A percentile compares a stretch with the other conserved stretches of the same genome.
Conservation (phyloP, 1,284 basidiomycete species). For the Ustilago crameri region DNA sequence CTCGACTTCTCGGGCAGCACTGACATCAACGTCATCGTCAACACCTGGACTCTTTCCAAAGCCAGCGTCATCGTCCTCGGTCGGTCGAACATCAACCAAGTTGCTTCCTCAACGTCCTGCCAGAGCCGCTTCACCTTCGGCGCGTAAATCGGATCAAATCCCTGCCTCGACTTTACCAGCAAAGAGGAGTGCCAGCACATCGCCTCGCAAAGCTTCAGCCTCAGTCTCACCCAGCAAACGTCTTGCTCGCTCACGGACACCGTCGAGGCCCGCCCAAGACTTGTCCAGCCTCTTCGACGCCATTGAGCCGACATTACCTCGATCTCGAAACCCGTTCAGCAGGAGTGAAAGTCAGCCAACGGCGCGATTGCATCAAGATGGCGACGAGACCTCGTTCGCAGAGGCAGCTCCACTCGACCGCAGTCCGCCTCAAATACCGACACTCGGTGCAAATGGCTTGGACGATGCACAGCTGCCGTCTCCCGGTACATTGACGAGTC, state of each 20-base stretch:
- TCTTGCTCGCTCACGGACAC: slow-evolving; percentile 27
- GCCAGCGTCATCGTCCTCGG: slow-evolving; percentile 11
- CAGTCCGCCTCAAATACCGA: slow-evolving; percentile 27
- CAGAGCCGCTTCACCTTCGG: slow-evolving; percentile 29
- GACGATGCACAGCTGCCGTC: slow-evolving; percentile 6
- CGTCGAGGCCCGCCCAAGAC: slow-evolving; percentile 39
- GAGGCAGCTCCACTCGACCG: slow-evolving; percentile 6
- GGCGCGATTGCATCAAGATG: slow-evolving; percentile 12
- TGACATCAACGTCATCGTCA: slow-evolving; percentile 9
- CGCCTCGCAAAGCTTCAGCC: slow-evolving; percentile 21
- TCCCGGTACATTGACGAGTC: slow-evolving; percentile 23
- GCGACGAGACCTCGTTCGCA: not conserved
- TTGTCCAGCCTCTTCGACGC: slow-evolving; percentile 40
- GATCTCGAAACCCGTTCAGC: slow-evolving; percentile 23
- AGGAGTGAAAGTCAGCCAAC: slow-evolving; percentile 42
- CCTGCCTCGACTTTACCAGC: slow-evolving; percentile 9
- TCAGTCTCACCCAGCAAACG: slow-evolving; percentile 31
- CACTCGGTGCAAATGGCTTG: slow-evolving; percentile 3
- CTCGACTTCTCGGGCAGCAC: slow-evolving; percentile 6
- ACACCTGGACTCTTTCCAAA: slow-evolving; percentile 17
- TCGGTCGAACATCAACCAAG: slow-evolving; percentile 9
- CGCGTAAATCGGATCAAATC: slow-evolving; percentile 7
- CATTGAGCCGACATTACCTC: slow-evolving; percentile 29
- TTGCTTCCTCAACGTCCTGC: slow-evolving; percentile 30
- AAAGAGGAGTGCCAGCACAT: slow-evolving; percentile 39